Conservation (phyloP, 805 yeast genomes). For the Wickerhamiella slavikovae region DNA sequence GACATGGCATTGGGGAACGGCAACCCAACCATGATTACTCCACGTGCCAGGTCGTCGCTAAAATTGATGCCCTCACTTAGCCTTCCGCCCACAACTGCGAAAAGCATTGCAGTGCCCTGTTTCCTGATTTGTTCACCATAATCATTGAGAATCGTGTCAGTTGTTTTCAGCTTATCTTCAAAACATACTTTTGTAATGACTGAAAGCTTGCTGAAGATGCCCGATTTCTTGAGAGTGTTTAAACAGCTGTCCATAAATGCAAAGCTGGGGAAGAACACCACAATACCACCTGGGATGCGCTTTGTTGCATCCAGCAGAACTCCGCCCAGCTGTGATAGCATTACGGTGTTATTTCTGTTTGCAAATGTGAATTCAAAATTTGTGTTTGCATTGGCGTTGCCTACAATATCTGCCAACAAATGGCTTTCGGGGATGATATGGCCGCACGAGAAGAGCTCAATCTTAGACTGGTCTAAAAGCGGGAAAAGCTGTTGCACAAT, state of each 20-base stretch:
- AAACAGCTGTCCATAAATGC: constrained; percentile 37
- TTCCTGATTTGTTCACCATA: constrained; percentile 26
- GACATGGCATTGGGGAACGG: constrained; percentile 77
- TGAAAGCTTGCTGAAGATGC: constrained; percentile 13
- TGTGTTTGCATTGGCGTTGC: constrained; percentile 10
- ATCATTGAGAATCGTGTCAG: constrained; percentile 26
- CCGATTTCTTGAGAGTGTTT: constrained; percentile 28
- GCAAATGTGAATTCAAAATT: constrained; percentile 50
- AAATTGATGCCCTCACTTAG: constrained; percentile 89
- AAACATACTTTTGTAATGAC: constrained; percentile 23
- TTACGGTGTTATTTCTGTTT: constrained; percentile 26
- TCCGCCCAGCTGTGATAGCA: constrained; percentile 32
- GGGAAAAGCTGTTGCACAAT: constrained; percentile 50
- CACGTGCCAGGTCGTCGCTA: constrained; percentile 70
- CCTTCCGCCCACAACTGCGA: constrained; percentile 84
- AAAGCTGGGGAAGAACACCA: constrained; percentile 73
- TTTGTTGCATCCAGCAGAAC: constrained; percentile 24
- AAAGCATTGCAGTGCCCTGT: constrained; percentile 28
- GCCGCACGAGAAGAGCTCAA: constrained; percentile 48
- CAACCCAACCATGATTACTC: constrained; percentile 67
- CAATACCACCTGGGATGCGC: constrained; percentile 52
- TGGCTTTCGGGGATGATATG: constrained; percentile 64
- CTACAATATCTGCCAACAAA: constrained; percentile 37
- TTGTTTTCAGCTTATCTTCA: constrained; percentile 30
- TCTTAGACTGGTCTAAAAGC: constrained; percentile 21